Conservation (phyloP, 805 yeast genomes). For the Metschnikowia dekortorum region DNA sequence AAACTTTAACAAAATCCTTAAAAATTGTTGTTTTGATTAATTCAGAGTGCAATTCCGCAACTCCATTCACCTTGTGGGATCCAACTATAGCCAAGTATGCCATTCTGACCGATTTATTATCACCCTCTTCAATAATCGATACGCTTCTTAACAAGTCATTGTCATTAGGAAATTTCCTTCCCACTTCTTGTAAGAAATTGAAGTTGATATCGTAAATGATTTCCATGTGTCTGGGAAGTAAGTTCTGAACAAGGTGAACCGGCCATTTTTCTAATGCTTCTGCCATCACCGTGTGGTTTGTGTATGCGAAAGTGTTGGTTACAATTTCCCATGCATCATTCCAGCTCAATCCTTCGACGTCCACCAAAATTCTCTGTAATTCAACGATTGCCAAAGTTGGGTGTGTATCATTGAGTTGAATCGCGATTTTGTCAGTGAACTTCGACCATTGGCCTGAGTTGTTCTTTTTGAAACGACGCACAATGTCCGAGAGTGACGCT, state of each 20-base stretch:
- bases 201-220: constrained; percentile 83
- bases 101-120: constrained; percentile 84
- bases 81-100: constrained; percentile 89
- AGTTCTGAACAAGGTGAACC: constrained; percentile 66
- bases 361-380: constrained; percentile 79
- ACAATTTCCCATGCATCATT: constrained; percentile 83
- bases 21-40: constrained; percentile 84
- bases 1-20: constrained; percentile 81
- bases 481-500: constrained; percentile 86
- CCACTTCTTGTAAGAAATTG: constrained; percentile 72
- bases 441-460: constrained; percentile 69
- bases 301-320: constrained; percentile 77
- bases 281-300: constrained; percentile 91
- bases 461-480: constrained; percentile 81
- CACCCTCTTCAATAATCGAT: constrained; percentile 79
- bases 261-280: constrained; percentile 98
- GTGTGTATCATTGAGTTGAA: constrained; percentile 92
- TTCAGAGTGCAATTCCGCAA: constrained; percentile 92
- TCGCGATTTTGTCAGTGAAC: constrained; percentile 82
- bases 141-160: constrained; percentile 62
- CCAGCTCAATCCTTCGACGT: constrained; percentile 79
- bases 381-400: constrained; percentile 91
- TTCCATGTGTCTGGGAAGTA: constrained; percentile 89
- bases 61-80: constrained; percentile 91
- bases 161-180: constrained; percentile 71